Percentiles rank a stretch among this genome's conserved stretches.
These are phyloP conservation scores for Thinopyrum elongatum DNA, from an alignment of 176 grass and related monocot species.

Conservation along the genomic window DNA sequence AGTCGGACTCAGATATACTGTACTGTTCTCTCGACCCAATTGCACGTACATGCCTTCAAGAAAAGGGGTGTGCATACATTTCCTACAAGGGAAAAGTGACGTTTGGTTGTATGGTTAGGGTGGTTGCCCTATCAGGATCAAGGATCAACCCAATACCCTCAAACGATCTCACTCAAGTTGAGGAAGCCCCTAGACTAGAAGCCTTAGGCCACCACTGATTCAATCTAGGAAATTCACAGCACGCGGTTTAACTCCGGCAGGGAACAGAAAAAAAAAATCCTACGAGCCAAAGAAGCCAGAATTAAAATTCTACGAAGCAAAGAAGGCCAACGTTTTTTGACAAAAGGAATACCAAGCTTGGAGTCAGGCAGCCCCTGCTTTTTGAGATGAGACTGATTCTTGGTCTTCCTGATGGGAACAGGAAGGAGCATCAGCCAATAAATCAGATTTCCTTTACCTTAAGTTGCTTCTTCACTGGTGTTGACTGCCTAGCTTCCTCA, in stretches of 20 bases:
- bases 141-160: background rate
- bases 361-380: background rate
- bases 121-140: constrained; percentile 17
- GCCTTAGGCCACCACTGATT: background rate
- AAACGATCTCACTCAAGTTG: background rate
- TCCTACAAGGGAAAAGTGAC: background rate
- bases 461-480: background rate
- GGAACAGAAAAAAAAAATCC: background rate
- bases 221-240: background rate
- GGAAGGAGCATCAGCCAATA: background rate
- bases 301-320: background rate
- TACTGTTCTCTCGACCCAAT: background rate
- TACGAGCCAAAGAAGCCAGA: background rate
- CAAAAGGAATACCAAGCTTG: background rate
- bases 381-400: background rate
- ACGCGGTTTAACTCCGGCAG: background rate
- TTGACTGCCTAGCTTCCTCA: background rate
- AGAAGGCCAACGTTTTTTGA: background rate
- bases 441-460: constrained; percentile 18
- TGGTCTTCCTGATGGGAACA: background rate
- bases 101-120: background rate
- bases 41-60: background rate
- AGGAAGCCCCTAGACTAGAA: background rate
- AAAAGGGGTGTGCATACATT: background rate
- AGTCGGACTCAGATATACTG: background rate